phyloP scores from a whole-genome alignment of 1,139 yeast genomes.

The Geotrichum restrictum region DNA sequence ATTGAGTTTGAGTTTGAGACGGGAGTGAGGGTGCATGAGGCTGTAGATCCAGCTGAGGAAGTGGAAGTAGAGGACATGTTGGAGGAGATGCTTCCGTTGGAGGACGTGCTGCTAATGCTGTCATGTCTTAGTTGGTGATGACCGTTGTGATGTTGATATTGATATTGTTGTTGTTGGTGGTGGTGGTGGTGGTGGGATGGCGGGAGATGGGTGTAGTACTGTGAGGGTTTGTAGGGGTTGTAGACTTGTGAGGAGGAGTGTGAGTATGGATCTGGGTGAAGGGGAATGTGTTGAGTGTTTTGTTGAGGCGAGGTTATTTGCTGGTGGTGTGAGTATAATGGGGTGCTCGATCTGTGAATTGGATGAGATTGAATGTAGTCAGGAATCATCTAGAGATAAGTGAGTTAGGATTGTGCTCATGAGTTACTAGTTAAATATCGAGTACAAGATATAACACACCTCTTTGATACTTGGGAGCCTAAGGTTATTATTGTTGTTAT shows the following conservation, averaged over 20 bases:
- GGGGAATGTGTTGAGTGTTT: not conserved
- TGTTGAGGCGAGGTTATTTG: not conserved
- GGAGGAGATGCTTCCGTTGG: not conserved
- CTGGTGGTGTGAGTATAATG: not conserved
- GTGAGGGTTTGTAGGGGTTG: not conserved
- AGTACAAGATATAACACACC: conserved; percentile 1
- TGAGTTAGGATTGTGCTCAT: not conserved
- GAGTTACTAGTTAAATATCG: not conserved
- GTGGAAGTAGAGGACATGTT: not conserved
- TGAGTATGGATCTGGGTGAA: not conserved
- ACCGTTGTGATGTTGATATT: not conserved
- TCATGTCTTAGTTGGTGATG: not conserved
- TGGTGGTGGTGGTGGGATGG: not conserved
- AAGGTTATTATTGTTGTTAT: not conserved
- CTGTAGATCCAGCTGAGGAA: not conserved
- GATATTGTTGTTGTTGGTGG: not conserved
- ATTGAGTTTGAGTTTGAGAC: no score
- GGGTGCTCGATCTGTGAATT: not conserved
- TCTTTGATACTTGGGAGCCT: conserved; percentile 14
- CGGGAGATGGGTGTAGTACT: not conserved
- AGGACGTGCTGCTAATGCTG: conserved; percentile 6
- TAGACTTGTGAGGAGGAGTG: not conserved
- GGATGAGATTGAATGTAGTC: not conserved
- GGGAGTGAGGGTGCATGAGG: not conserved
- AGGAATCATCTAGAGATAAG: not conserved